Base-by-base conservation (phyloP, 768 basidiomycete species). In the Russula virescens region DNA sequence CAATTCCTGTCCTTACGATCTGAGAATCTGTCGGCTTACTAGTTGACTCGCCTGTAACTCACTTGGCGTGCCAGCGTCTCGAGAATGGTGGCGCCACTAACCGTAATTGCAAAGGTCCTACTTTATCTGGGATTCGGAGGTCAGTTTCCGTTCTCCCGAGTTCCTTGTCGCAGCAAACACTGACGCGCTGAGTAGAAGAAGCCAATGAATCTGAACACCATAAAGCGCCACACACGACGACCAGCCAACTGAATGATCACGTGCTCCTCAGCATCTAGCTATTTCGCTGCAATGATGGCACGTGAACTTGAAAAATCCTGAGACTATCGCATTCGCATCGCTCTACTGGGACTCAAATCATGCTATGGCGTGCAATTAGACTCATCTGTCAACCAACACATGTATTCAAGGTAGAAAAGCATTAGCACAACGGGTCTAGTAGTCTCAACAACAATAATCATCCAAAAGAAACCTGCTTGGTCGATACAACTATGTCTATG, bases 401-500 rank as follows among this genome's bases (percentile, higher is more conserved):
- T 21, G 48, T n/a, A 23, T n/a, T 26, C 13, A 50, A 52, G 14
- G 51, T 40, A 34, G 47, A 34, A 45, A n/a, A 46, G 25, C 25
- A 47, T 49, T 49, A 34, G 43, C 55, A 46, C 34, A 58, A 34
- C 31, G 31, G 31, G 49, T 18, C 23, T 31, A 31, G 31, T 35
- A n/a, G n/a, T n/a, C 11, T 19, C 45, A 28, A 61, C 55, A 63
- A 58, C 59, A 61, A 31, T 46, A 58, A 34, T 14, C 57, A 46
- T 43, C 58, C 18, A 47, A 35, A 35, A 18, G 47, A 11, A 26
- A 50, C 76, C 71, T 83, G 58, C 14, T 31, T 25, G 38, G 31
- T 28, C 35, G 34, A 48, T 64, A 31, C n/a, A 58, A 52, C n/a
- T 25, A 58, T 8, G 11, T 28, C 34, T 65, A 69, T 13, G 69